Evolutionary conservation across 169 alveolate genomes (phyloP).

Genomic region (Plasmodium coatneyi): DNA sequence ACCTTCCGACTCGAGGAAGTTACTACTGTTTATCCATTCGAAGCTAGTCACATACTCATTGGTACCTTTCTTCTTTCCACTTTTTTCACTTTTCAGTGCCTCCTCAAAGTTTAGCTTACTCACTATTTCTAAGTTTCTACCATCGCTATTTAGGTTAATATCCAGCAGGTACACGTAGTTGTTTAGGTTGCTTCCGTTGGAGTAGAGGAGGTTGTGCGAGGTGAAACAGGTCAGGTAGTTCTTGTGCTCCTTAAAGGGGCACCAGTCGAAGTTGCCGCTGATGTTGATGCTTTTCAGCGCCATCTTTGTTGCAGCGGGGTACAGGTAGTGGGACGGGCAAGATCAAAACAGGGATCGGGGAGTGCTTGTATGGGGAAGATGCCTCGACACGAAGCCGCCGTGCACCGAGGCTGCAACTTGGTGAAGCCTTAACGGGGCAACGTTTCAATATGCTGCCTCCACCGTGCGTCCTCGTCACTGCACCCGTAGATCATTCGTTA

Average conservation of each 20-base stretch:
- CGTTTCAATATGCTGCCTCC: background rate
- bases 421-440: background rate
- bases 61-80: background rate
- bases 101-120: constrained; percentile 68
- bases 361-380: background rate
- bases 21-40: constrained; percentile 62
- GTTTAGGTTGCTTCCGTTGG: constrained; percentile 26
- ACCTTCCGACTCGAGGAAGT: constrained; percentile 34
- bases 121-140: constrained; percentile 46
- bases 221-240: constrained; percentile 58
- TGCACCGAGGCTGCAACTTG: background rate
- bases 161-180: constrained; percentile 64
- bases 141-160: constrained; percentile 53
- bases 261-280: constrained; percentile 74
- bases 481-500: background rate
- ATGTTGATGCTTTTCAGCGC: constrained; percentile 72
- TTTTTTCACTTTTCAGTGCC: constrained; percentile 19
- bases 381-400: background rate
- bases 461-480: background rate
- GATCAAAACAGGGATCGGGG: background rate
- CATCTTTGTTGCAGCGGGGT: background rate
- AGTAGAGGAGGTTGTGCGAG: constrained; percentile 60
- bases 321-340: background rate
- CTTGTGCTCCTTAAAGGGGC: constrained; percentile 73
- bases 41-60: constrained; percentile 68